phyloP scores from a whole-genome alignment of 129 eudicot species.

The carrot (Daucus carota) region DNA sequence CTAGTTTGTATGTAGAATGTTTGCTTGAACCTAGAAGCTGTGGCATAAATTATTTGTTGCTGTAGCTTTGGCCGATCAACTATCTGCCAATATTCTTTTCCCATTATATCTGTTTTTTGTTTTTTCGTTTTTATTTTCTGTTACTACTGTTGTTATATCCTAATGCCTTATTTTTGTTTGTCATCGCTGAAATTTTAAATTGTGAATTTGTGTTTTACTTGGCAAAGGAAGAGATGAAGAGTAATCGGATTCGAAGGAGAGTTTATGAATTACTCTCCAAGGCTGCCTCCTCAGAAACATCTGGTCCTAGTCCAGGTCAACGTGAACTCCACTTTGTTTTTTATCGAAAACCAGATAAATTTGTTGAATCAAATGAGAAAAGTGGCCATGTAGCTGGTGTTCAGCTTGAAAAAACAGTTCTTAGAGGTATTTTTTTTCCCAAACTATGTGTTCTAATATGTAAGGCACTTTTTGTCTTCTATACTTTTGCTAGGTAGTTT shows the following conservation, averaged over 20 bases:
- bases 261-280: slow-evolving; percentile 79
- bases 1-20: neutral
- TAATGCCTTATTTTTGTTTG: neutral
- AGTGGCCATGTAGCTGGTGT: slow-evolving; percentile 61
- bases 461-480: neutral
- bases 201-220: slow-evolving; percentile 10
- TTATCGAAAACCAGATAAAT: slow-evolving; percentile 65
- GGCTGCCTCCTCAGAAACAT: slow-evolving; percentile 47
- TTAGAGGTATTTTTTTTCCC: slow-evolving; percentile 39
- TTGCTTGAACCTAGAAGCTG: neutral
- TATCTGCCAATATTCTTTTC: neutral
- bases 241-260: slow-evolving; percentile 60
- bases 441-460: neutral
- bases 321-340: slow-evolving; percentile 84
- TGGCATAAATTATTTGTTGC: neutral
- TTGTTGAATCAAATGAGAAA: slow-evolving; percentile 51
- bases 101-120: neutral
- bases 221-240: slow-evolving; percentile 90
- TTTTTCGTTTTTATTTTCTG: neutral
- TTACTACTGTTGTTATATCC: neutral
- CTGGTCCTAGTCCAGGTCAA: slow-evolving; percentile 44
- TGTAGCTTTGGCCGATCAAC: neutral
- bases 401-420: slow-evolving; percentile 74
- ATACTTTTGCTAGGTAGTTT: neutral
- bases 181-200: neutral